These are phyloP conservation scores for Candida montana DNA, from an alignment of 805 yeast species.

Conservation along the genomic window DNA sequence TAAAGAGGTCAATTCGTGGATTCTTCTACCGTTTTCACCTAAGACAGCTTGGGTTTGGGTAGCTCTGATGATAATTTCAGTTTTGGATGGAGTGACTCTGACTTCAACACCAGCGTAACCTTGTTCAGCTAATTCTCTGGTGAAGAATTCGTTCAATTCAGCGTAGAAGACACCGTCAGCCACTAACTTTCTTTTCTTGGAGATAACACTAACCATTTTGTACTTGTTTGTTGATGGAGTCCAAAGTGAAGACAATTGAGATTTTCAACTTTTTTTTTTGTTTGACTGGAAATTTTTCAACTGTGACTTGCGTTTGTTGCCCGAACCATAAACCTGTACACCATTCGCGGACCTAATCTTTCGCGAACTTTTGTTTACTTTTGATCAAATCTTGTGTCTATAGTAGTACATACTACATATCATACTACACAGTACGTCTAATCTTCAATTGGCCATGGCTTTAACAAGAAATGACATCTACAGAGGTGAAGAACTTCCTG, in stretches of 20 bases:
- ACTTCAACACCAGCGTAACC: slow-evolving; percentile 99
- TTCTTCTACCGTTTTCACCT: slow-evolving; percentile 99
- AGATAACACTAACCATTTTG: slow-evolving; percentile 46
- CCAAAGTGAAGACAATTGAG: too few species aligned
- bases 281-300: slow-evolving; percentile 5
- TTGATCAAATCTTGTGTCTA: too few species aligned
- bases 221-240: slow-evolving; percentile 1
- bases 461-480: too few species aligned
- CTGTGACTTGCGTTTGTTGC: slow-evolving; percentile 1
- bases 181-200: slow-evolving; percentile 98
- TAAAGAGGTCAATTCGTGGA: slow-evolving; percentile 96
- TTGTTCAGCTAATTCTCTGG: slow-evolving; percentile 99
- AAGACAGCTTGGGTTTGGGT: slow-evolving; percentile 97
- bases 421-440: too few species aligned
- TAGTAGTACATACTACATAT: too few species aligned
- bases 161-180: slow-evolving; percentile 99
- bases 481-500: too few species aligned
- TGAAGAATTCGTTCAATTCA: slow-evolving; percentile 99
- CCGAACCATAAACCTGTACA: slow-evolving; percentile 5
- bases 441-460: too few species aligned
- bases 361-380: too few species aligned
- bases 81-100: slow-evolving; percentile 96
- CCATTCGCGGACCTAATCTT: background rate
- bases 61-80: slow-evolving; percentile 98
- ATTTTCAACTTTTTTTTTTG: background rate